Conservation (phyloP, 1,284 basidiomycete genomes). For the Leccinum subrobustum region DNA sequence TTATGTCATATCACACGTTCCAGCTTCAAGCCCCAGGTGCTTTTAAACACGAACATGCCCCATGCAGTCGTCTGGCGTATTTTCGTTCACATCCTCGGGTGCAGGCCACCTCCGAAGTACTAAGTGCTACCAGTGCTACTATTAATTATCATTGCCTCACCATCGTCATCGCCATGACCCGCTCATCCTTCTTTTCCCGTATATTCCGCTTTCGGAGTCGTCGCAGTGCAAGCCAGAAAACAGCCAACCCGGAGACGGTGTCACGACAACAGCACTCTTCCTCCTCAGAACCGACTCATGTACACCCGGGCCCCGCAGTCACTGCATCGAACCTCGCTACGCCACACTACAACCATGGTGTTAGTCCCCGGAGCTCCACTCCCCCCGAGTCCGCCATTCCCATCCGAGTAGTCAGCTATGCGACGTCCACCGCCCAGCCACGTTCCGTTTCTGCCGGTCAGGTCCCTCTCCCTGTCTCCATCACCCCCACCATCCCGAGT, state of each 20-base stretch:
- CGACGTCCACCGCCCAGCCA: not conserved
- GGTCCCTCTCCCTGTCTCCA: not conserved
- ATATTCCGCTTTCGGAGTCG: constrained; percentile 20
- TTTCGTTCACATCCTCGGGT: constrained; percentile 6
- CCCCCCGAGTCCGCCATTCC: not conserved
- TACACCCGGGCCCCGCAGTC: not conserved
- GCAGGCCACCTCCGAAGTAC: constrained; percentile 15
- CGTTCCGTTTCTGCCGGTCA: not conserved
- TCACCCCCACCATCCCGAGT: not conserved
- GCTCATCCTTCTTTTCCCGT: constrained; percentile 17
- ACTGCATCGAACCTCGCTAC: not conserved
- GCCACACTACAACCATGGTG: not conserved
- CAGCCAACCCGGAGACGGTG: not conserved
- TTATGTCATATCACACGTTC: constrained; percentile 1
- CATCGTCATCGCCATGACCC: constrained; percentile 13
- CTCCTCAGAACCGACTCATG: not conserved
- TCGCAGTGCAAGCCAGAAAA: constrained; percentile 3
- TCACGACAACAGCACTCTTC: not conserved
- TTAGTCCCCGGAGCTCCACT: not conserved
- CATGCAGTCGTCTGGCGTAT: not conserved
- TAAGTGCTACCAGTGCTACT: not conserved
- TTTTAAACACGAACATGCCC: constrained; percentile 3
- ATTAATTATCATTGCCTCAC: not conserved
- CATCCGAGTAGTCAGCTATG: not conserved
- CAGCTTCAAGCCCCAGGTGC: not conserved